Evolutionary conservation across 495 filamentous ascomycete species (phyloP).

Genomic region (Penicillium fimorum): DNA sequence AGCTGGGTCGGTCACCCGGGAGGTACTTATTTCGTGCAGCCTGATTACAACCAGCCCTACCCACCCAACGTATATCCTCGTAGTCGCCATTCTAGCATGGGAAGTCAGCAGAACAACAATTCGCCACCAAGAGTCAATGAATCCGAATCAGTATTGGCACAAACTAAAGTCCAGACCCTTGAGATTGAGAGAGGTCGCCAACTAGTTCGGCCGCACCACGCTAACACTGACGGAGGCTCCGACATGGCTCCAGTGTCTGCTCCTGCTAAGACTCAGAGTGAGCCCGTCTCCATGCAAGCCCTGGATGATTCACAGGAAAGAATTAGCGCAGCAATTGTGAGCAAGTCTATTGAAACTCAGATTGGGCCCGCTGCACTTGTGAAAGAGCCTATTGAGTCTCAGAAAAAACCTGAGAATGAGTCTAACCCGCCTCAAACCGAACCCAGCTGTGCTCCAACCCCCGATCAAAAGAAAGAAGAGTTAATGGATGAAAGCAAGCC

Average conservation of each 20-base stretch:
- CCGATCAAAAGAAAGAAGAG: background rate
- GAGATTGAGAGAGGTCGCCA: constrained; percentile 7
- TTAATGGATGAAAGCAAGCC: background rate
- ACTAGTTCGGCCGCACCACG: background rate
- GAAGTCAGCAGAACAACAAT: background rate
- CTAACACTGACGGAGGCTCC: constrained; percentile 1
- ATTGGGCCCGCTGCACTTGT: background rate
- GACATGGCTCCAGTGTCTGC: background rate
- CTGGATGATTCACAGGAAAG: background rate
- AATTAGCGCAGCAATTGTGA: background rate
- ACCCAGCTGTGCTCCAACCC: background rate
- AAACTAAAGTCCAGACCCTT: background rate
- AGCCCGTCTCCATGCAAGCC: background rate
- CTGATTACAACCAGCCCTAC: background rate
- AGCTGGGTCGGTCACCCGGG: background rate
- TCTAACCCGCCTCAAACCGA: background rate
- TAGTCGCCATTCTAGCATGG: constrained; percentile 2
- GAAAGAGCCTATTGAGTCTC: background rate
- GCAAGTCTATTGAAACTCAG: background rate
- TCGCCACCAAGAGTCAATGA: background rate
- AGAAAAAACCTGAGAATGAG: background rate
- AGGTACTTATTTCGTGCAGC: background rate
- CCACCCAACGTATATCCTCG: background rate
- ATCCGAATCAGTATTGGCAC: background rate
- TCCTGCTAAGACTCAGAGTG: background rate